Conservation (phyloP, 257 asterid genomes). For the Rehmannia glutinosa region DNA sequence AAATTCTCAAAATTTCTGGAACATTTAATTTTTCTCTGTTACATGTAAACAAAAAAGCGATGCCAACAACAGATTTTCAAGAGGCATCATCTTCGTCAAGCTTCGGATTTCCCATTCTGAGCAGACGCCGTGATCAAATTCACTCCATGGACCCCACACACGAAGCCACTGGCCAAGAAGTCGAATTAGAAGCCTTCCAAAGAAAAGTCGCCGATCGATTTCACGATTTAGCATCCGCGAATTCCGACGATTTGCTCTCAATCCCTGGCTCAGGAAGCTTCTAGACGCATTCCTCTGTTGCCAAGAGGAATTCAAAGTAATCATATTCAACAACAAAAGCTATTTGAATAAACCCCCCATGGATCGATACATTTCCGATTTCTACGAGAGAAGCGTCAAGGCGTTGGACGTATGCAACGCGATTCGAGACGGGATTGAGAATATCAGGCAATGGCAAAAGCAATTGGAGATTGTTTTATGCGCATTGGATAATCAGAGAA, state of each 20-base stretch:
- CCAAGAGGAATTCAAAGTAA: constrained; percentile 55
- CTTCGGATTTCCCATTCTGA: constrained; percentile 40
- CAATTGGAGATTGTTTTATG: constrained; percentile 61
- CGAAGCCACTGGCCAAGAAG: constrained; percentile 28
- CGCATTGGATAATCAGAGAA: constrained; percentile 47
- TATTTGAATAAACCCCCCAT: constrained; percentile 32
- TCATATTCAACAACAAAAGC: constrained; percentile 33
- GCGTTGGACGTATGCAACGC: constrained; percentile 75
- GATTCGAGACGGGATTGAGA: constrained; percentile 66
- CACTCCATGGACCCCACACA: constrained; percentile 46
- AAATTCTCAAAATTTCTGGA: too few relatives aligned
- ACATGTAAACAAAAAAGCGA: constrained; percentile 22
- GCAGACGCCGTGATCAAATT: constrained; percentile 47
- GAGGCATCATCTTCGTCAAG: constrained; percentile 28
- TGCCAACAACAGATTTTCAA: constrained; percentile 44
- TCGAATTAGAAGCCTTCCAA: constrained; percentile 51
- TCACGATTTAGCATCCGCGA: constrained; percentile 34
- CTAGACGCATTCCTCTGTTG: constrained; percentile 50
- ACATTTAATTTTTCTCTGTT: too few relatives aligned
- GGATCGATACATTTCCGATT: constrained; percentile 42
- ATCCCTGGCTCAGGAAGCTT: constrained; percentile 59
- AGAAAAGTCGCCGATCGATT: constrained; percentile 43
- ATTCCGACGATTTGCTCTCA: constrained; percentile 48
- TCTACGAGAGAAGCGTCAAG: constrained; percentile 62
- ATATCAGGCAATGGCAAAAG: constrained; percentile 57